These are phyloP conservation scores for Narthecium ossifragum DNA, from an alignment of 106 monocot species.

Conservation along the genomic window DNA sequence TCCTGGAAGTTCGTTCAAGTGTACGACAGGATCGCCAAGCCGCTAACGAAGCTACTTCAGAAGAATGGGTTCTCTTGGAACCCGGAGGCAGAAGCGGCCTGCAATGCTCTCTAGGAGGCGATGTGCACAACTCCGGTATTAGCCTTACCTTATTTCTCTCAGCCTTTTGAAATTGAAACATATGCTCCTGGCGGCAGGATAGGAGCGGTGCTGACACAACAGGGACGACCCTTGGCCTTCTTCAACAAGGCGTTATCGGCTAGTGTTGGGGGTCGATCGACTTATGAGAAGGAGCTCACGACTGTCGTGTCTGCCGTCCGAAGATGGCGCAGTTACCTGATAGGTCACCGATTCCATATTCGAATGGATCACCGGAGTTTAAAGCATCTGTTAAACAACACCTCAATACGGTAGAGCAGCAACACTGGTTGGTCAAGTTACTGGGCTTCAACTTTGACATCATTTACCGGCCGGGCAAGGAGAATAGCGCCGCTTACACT, in stretches of 20 bases:
- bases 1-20: too few relatives aligned
- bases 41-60: not conserved
- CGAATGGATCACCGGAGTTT: conserved; percentile 6
- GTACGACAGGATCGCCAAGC: not conserved
- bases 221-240: not conserved
- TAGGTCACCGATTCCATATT: not conserved
- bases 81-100: not conserved
- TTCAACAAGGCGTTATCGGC: not conserved
- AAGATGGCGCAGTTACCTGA: conserved; percentile 1
- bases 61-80: not conserved
- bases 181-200: not conserved
- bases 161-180: not conserved
- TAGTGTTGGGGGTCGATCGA: not conserved
- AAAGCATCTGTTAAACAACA: conserved; percentile 1
- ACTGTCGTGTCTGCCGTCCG: not conserved
- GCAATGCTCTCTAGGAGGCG: not conserved
- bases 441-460: conserved; percentile 3
- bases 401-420: not conserved
- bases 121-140: not conserved
- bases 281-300: not conserved
- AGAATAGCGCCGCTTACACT: not conserved
- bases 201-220: conserved; percentile 6
- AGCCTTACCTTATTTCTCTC: not conserved
- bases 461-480: not conserved
- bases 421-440: not conserved